Evolutionary conservation across 73 alveolate genomes (phyloP).

Genomic region (Paramecium octaurelia): DNA sequence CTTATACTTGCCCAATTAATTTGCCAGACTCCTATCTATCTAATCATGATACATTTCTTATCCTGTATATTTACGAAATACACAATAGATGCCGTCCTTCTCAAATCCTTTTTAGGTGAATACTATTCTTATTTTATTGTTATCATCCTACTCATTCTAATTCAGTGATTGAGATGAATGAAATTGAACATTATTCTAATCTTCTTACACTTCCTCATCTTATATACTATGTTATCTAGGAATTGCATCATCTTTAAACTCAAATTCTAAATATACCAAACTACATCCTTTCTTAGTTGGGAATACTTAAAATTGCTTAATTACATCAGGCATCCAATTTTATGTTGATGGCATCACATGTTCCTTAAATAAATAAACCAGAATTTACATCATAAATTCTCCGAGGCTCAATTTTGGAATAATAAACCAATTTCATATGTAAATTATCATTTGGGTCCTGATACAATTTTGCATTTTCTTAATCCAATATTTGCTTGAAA

Average conservation of each 20-base stretch:
- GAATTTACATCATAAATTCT: slow-evolving; percentile 4
- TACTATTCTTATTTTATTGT: slow-evolving; percentile 2
- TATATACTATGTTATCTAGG: neutral
- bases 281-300: slow-evolving; percentile 33
- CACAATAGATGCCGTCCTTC: slow-evolving; percentile 21
- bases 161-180: neutral
- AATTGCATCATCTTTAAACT: neutral
- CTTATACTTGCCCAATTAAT: neutral
- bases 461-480: neutral
- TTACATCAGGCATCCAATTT: neutral
- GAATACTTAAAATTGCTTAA: neutral
- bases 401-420: neutral
- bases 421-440: slow-evolving; percentile 20
- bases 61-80: slow-evolving; percentile 34
- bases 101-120: neutral
- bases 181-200: neutral
- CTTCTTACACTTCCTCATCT: neutral
- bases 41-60: slow-evolving; percentile 12
- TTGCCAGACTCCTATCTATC: neutral
- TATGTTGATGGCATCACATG: slow-evolving; percentile 10
- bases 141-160: neutral
- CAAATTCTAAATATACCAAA: neutral
- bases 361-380: neutral
- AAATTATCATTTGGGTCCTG: neutral
- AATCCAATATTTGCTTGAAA: neutral